These are phyloP conservation scores for Coemansia sp. DNA, from an alignment of 192 early-diverging fungal species.

Conservation along the genomic window DNA sequence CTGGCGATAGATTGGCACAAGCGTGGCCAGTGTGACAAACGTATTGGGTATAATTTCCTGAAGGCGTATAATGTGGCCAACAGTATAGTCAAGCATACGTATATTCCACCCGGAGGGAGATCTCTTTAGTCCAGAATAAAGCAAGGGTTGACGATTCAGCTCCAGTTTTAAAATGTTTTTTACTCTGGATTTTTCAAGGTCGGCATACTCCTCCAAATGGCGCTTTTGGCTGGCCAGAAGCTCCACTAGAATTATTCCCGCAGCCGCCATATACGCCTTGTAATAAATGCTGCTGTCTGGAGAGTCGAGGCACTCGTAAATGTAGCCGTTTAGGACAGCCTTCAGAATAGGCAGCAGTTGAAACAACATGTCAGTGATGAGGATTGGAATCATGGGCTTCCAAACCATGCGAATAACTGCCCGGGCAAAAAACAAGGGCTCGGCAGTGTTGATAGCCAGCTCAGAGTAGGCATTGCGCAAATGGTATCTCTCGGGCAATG, in stretches of 20 bases:
- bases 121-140: not conserved
- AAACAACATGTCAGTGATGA: not conserved
- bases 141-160: not conserved
- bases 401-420: slow-evolving; percentile 33
- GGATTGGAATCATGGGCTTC: slow-evolving; percentile 33
- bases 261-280: not conserved
- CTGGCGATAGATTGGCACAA: not conserved
- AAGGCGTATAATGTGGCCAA: not conserved
- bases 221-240: not conserved
- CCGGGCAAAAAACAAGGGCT: slow-evolving; percentile 28
- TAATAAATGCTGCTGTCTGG: slow-evolving; percentile 9
- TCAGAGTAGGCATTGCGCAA: slow-evolving; percentile 11
- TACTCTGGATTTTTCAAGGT: not conserved
- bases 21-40: not conserved
- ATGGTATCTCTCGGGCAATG: slow-evolving; percentile 20
- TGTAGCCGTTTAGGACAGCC: not conserved
- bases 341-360: not conserved
- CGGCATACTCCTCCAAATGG: not conserved
- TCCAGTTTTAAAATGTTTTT: not conserved
- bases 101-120: not conserved
- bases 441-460: slow-evolving; percentile 16
- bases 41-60: not conserved
- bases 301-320: slow-evolving; percentile 25
- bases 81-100: not conserved
- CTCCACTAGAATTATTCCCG: not conserved